Percentiles rank a stretch among this genome's conserved stretches.
phyloP scores from a whole-genome alignment of 2,329 filamentous ascomycete genomes.

The Bertia moriformis region DNA sequence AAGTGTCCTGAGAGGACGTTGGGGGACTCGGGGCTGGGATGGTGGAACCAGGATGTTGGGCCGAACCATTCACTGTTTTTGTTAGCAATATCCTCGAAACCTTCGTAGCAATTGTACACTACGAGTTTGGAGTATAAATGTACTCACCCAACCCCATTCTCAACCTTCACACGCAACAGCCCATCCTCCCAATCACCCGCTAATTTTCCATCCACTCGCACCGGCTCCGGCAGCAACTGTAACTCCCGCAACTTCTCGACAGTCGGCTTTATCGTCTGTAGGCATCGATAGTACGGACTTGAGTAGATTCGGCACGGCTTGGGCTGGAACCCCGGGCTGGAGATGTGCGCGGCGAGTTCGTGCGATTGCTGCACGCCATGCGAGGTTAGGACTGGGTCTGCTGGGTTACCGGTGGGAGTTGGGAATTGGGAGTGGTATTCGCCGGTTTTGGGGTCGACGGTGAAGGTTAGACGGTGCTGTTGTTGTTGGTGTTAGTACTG shows the following conservation, averaged over 20 bases:
- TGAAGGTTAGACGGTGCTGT: not conserved
- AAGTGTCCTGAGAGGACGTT: not conserved
- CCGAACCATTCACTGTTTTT: constrained; percentile 1
- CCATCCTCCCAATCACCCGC: no score
- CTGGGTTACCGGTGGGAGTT: not conserved
- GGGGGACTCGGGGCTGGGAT: not conserved
- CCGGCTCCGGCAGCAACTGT: no score
- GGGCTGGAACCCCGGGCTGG: not conserved
- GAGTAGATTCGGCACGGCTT: not conserved
- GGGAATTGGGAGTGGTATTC: not conserved
- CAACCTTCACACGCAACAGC: not conserved
- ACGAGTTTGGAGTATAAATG: not conserved
- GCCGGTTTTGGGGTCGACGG: not conserved
- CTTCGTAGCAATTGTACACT: not conserved
- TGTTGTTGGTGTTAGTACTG: not conserved
- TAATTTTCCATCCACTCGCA: no score
- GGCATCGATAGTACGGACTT: not conserved
- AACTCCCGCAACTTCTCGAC: not conserved
- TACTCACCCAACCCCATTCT: not conserved
- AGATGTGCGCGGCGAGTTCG: not conserved
- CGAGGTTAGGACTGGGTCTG: not conserved
- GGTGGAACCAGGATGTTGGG: not conserved
- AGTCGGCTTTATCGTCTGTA: not conserved
- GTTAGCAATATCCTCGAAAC: not conserved
- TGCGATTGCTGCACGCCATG: constrained; percentile 1